phyloP scores from a whole-genome alignment of 2,329 filamentous ascomycete species.

The Aspergillus phoenicis region DNA sequence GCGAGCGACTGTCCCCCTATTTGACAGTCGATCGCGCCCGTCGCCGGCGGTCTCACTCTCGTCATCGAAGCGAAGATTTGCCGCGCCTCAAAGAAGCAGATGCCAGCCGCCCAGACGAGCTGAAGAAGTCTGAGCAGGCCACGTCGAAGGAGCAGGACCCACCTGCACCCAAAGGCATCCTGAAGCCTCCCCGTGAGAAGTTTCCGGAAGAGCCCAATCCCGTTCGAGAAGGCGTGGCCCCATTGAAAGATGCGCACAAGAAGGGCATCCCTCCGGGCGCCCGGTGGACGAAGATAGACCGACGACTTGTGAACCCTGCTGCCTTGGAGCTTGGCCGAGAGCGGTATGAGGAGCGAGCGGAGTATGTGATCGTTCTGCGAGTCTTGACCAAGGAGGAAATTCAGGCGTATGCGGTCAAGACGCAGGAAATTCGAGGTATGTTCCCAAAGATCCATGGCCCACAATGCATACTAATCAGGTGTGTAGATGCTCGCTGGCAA shows the following conservation, averaged over 20 bases:
- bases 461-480: constrained; percentile 17
- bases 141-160: constrained; percentile 61
- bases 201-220: constrained; percentile 87
- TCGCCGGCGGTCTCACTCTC: constrained; percentile 29
- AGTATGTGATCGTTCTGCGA: constrained; percentile 89
- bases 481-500: constrained; percentile 40
- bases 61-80: constrained; percentile 23
- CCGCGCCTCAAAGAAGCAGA: constrained; percentile 18
- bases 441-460: constrained; percentile 12
- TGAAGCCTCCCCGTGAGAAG: constrained; percentile 77
- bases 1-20: constrained; percentile 20
- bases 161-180: constrained; percentile 70
- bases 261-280: constrained; percentile 76
- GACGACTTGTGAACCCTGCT: constrained; percentile 84
- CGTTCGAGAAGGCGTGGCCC: constrained; percentile 85
- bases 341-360: constrained; percentile 85
- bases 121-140: constrained; percentile 30
- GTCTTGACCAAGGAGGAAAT: constrained; percentile 89
- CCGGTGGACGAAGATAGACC: constrained; percentile 90
- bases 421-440: constrained; percentile 77
- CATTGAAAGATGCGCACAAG: constrained; percentile 80
- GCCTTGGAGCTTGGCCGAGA: constrained; percentile 85
- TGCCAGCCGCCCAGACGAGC: constrained; percentile 25
- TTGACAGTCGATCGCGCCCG: constrained; percentile 26
- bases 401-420: constrained; percentile 79